A percentile compares a stretch with the other conserved stretches of the same genome.
These are phyloP conservation scores for Diplodia seriata DNA, from an alignment of 2,329 filamentous ascomycete species.

Conservation along the genomic window DNA sequence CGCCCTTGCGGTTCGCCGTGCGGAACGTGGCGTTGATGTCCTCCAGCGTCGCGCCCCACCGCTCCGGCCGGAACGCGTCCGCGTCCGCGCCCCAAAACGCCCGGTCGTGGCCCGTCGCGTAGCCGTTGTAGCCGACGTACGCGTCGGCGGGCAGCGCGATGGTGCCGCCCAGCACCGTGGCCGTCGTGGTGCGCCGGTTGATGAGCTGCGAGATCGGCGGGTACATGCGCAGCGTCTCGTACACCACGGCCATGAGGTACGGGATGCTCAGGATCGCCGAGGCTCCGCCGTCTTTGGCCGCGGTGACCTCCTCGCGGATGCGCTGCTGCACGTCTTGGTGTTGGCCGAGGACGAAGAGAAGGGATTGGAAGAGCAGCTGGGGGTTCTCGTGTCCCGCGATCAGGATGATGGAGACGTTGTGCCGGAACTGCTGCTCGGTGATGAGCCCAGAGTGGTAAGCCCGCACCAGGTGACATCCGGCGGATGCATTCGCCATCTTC, in stretches of 20 bases:
- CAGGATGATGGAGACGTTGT: conserved; percentile 35
- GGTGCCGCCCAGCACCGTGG: conserved; percentile 38
- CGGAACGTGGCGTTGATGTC: conserved; percentile 48
- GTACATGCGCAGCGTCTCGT: conserved; percentile 57
- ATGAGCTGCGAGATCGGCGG: conserved; percentile 59
- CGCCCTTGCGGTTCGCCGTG: conserved; percentile 46
- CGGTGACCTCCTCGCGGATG: conserved; percentile 10
- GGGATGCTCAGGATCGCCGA: conserved; percentile 42
- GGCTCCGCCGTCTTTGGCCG: conserved; percentile 11
- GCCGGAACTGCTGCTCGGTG: conserved; percentile 28
- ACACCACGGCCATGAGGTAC: conserved; percentile 53
- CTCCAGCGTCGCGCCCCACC: conserved; percentile 49
- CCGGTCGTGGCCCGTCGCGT: conserved; percentile 40
- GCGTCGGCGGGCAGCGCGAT: conserved; percentile 38
- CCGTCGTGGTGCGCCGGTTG: conserved; percentile 50
- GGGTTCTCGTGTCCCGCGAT: conserved; percentile 36
- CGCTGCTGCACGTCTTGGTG: conserved; percentile 22
- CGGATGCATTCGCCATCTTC: conserved; percentile 27
- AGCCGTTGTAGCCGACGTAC: conserved; percentile 42
- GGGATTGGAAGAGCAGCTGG: conserved; percentile 33
- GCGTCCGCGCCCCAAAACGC: conserved; percentile 42
- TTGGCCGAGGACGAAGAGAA: conserved; percentile 34
- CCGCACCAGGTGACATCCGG: conserved; percentile 34
- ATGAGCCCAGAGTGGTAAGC: conserved; percentile 33
- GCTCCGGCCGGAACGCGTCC: conserved; percentile 49